Evolutionary conservation across 2,329 filamentous ascomycete genomes (phyloP), one percentile per base, ranked within the genome.

Genomic region (Aspergillus neotritici): DNA sequence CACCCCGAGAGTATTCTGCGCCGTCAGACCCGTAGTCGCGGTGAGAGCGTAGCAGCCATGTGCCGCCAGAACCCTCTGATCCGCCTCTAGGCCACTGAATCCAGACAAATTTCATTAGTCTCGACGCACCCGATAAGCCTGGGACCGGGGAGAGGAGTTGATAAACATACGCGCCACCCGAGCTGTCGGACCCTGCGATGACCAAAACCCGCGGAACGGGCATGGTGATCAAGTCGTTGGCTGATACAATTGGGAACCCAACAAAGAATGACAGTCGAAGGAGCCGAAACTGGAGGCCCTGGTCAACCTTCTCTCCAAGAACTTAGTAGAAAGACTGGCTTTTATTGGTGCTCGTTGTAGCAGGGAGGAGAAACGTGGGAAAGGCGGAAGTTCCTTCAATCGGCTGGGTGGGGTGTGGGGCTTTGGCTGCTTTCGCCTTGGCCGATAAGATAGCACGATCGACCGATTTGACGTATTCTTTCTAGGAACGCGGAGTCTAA

Each of bases 1-100:
- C 11, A 97, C 89, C 4, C 88, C 88, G 41, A 79, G 75, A 0
- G 93, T 98, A 67, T 97, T 95, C 62, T 97, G 93, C 12, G 88
- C 90, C n/a, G 93, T 98, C 60, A 98, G 72, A 14, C 91, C 91
- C 11, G 91, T 94, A 8, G 91, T 96, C 15, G 90, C 88, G 39
- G 91, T 96, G 82, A 96, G 94, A 47, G 88, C 89, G 74, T 97
- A 97, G 70, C 87, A 93, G 47, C 85, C 83, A 77, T 97, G 89
- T 13, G 87, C 87, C 34, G 89, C 86, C 48, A 95, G 84, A 48
- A 94, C 89, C 65, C 95, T 94, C 62, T 97, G 90, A 64, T 97
- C 91, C 31, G 91, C 93, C 67, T 98, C 91, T 29, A 98, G 80
- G 40, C 91, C 93, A 43, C 90, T 95, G 58, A 10, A 41, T 44